A percentile compares a stretch with the other conserved stretches of the same genome.
Conservation (phyloP, 2,329 filamentous ascomycete genomes). For the Diaporthe sp. region DNA sequence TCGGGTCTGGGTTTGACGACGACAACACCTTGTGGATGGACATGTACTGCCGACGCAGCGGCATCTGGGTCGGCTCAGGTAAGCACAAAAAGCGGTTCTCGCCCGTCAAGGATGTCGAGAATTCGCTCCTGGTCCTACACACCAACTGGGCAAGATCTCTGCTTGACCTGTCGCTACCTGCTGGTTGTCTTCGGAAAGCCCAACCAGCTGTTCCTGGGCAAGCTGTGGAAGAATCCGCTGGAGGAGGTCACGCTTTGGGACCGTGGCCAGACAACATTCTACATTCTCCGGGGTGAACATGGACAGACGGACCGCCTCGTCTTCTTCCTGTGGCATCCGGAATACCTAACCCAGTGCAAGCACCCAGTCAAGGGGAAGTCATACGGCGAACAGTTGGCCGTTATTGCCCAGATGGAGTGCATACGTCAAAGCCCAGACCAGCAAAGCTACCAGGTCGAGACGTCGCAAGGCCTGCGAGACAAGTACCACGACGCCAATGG, state of each 20-base stretch:
- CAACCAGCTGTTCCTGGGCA: not conserved
- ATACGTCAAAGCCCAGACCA: not conserved
- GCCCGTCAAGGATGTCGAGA: not conserved
- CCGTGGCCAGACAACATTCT: not conserved
- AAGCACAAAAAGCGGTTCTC: not conserved
- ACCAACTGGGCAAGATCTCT: not conserved
- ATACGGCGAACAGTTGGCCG: not conserved
- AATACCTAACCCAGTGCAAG: not conserved
- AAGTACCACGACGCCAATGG: not conserved
- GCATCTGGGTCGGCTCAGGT: not conserved
- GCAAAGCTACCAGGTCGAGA: not conserved
- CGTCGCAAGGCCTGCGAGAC: not conserved
- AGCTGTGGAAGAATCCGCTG: not conserved
- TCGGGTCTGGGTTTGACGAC: not conserved
- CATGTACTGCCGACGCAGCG: not conserved
- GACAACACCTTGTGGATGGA: not conserved
- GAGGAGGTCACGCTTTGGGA: not conserved
- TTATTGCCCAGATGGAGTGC: not conserved
- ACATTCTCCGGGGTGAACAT: not conserved
- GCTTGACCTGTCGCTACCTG: not conserved
- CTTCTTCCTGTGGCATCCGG: not conserved
- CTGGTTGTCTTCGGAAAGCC: not conserved
- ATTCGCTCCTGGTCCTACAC: not conserved
- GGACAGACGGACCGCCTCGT: not conserved
- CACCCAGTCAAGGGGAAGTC: not conserved